Percentiles rank a stretch among this genome's conserved stretches.
Conservation (phyloP, 257 asterid genomes). For the Salvia miltiorrhiza region DNA sequence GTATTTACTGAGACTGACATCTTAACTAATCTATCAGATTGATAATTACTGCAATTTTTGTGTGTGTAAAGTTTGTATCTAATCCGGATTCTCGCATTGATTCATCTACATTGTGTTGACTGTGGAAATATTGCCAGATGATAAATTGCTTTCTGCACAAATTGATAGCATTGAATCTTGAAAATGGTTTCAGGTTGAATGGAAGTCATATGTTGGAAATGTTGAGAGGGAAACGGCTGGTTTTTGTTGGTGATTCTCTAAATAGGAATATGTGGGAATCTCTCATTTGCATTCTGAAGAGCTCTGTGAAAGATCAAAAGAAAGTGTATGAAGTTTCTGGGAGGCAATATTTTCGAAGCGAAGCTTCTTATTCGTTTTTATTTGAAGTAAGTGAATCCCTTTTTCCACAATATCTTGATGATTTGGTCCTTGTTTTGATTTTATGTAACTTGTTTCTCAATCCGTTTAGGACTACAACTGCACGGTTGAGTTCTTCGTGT, state of each 20-base stretch:
- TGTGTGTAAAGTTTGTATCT: neutral
- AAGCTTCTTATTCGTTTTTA: constrained; percentile 57
- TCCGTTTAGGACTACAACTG: constrained; percentile 54
- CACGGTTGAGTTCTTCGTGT: constrained; percentile 63
- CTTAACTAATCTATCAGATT: neutral
- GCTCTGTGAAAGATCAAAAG: constrained; percentile 45
- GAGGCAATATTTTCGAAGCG: constrained; percentile 48
- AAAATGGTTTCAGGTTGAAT: constrained; percentile 45
- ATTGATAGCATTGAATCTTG: constrained; percentile 2
- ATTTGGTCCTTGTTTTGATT: neutral
- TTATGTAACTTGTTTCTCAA: neutral
- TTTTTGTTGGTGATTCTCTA: constrained; percentile 71
- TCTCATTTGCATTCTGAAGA: constrained; percentile 64
- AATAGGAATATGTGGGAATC: constrained; percentile 91
- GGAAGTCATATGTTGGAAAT: constrained; percentile 63
- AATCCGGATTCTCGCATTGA: neutral
- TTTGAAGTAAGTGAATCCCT: constrained; percentile 45
- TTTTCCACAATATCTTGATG: neutral
- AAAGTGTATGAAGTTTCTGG: constrained; percentile 67
- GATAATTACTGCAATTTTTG: neutral
- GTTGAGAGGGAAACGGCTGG: constrained; percentile 61
- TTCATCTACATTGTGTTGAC: neutral
- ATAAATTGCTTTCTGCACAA: neutral
- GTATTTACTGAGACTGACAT: neutral
- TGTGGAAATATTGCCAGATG: neutral